Base-by-base conservation (phyloP, 2,329 filamentous ascomycete genomes). In the Nemania bipapillata region DNA sequence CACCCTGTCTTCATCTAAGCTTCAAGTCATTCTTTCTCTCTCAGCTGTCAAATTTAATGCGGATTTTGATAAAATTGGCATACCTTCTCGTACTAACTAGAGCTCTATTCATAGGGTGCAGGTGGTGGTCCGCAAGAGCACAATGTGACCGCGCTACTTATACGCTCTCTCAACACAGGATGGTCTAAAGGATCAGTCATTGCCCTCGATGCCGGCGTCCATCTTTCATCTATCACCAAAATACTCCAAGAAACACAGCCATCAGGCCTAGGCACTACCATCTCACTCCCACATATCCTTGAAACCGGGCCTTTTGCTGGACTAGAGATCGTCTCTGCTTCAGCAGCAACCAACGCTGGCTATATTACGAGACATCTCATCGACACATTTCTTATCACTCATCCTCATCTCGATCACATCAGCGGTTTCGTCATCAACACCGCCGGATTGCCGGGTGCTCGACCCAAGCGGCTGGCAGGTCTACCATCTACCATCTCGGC, bases 381-480 rank as follows among this genome's bases (percentile, higher is more conserved):
- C 65, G 93, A 95, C 53, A 92, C 93, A 0, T 96, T 95, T 77
- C 88, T 98, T 70, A 93, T 99, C 75, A 99, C 95, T 0, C 96
- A 99, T 79, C 93, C 96, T n/a, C 96, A 99, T 81, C 86, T 99
- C 0, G 96, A 99, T 77, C 96, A 99, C 80, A 90, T 98, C 24
- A 90, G 92, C 22, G 96, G 92, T 11, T 92, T 98, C 73, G 92
- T 96, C 35, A 91, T 98, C 79, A 98, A 98, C 79, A 97, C 95
- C 0, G 94, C 96, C 4, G 91, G 92, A 2, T 88, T 96, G 22
- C 91, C 93, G 32, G 92, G 92, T 32, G 88, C 91, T 1, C 89
- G 90, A 30, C 93, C 94, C 0, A 99, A 98, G 80, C 89, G 91
- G 26, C 84, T 99, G 15, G 94, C 95, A 1, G 95, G 92, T 0